Evolutionary conservation across 2,329 filamentous ascomycete genomes (phyloP).

Genomic region (Talaromyces sp.): DNA sequence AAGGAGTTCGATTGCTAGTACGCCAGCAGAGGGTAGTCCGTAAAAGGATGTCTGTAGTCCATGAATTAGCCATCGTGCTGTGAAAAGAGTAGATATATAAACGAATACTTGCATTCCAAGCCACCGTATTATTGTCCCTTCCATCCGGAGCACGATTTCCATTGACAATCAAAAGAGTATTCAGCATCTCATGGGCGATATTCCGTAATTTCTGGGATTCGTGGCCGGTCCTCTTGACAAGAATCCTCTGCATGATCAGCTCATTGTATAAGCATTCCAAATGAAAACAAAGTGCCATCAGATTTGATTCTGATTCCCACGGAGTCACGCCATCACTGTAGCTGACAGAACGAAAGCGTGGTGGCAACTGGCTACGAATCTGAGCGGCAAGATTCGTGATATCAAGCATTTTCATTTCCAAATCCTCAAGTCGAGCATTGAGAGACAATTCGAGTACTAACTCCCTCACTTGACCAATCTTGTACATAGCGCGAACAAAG

Average conservation of each 20-base stretch:
- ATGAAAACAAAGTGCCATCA: conserved; percentile 16
- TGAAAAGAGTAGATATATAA: not conserved
- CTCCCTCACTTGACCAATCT: conserved; percentile 20
- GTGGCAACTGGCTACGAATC: conserved; percentile 7
- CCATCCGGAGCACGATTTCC: conserved; percentile 17
- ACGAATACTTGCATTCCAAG: conserved; percentile 19
- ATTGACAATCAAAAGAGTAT: conserved; percentile 19
- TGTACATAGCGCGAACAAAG: not conserved
- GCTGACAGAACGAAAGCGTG: not conserved
- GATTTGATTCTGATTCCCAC: not conserved
- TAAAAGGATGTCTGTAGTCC: conserved; percentile 18
- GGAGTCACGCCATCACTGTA: not conserved
- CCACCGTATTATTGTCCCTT: conserved; percentile 18
- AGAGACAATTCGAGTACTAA: conserved; percentile 15
- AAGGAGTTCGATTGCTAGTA: conserved; percentile 27
- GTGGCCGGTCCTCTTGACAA: conserved; percentile 21
- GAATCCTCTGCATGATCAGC: conserved; percentile 24
- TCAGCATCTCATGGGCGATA: conserved; percentile 25
- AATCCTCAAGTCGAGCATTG: conserved; percentile 16
- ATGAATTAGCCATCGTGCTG: not conserved
- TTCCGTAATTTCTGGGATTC: conserved; percentile 22
- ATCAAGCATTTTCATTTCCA: conserved; percentile 6
- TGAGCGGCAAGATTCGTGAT: conserved; percentile 1
- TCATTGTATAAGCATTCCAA: conserved; percentile 27
- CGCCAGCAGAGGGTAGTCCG: conserved; percentile 28